Percentiles rank a stretch among this genome's conserved stretches.
Conservation (phyloP, 169 alveolate species). For the Plasmodium reichenowi region DNA sequence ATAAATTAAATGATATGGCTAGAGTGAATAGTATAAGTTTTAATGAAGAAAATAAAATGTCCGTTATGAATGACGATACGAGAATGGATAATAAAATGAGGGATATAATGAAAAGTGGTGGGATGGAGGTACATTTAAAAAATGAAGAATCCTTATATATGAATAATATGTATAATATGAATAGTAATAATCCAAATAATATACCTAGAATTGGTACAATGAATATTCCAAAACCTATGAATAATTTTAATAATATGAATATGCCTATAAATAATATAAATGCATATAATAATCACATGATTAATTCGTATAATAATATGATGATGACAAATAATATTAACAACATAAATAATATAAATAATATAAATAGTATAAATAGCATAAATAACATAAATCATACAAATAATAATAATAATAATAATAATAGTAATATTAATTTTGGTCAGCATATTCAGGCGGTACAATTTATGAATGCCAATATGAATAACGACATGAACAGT, state of each 20-base stretch:
- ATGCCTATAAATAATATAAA: constrained; percentile 17
- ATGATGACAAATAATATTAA: neutral
- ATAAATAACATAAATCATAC: neutral
- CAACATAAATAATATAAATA: neutral
- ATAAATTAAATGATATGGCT: constrained; percentile 1
- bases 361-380: neutral
- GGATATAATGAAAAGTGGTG: neutral
- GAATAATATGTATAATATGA: constrained; percentile 5
- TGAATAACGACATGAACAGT: neutral
- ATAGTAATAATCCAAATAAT: neutral
- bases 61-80: constrained; percentile 17
- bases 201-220: constrained; percentile 18
- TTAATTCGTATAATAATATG: constrained; percentile 13
- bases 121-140: neutral
- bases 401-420: neutral
- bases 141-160: constrained; percentile 15
- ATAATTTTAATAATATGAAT: constrained; percentile 31
- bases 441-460: neutral
- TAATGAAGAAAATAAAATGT: neutral
- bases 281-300: constrained; percentile 26
- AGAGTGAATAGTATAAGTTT: neutral
- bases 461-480: neutral
- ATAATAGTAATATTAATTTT: neutral
- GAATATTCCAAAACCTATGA: constrained; percentile 4
- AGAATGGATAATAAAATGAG: constrained; percentile 1